These are phyloP conservation scores for Xylariaceae sp. DNA, from an alignment of 2,329 filamentous ascomycete species.

Conservation along the genomic window DNA sequence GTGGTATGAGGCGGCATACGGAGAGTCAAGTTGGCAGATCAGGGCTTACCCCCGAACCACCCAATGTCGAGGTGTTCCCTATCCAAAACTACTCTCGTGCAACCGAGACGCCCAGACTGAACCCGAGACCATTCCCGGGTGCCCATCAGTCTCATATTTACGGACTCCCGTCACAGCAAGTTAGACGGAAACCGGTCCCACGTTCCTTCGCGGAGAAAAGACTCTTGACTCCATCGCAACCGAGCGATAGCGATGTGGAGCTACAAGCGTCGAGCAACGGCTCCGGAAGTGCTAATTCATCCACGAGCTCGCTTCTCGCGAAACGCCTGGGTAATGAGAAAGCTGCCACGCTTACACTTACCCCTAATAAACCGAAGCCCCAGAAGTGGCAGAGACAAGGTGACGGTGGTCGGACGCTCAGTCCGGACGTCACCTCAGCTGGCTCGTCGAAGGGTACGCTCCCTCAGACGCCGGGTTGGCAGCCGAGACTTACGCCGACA, in stretches of 20 bases:
- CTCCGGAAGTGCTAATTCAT: constrained; percentile 28
- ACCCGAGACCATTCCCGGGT: neutral
- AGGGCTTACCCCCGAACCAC: constrained; percentile 27
- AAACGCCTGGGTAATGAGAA: constrained; percentile 48
- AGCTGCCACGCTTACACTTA: constrained; percentile 43
- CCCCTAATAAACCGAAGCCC: constrained; percentile 24
- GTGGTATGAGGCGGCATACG: constrained; percentile 13
- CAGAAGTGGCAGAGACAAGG: constrained; percentile 27
- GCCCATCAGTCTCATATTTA: constrained; percentile 3
- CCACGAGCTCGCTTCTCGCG: constrained; percentile 43
- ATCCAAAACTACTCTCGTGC: constrained; percentile 4
- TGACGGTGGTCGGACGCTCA: constrained; percentile 17
- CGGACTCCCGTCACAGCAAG: constrained; percentile 9
- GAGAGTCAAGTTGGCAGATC: constrained; percentile 22
- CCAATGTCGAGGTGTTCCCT: constrained; percentile 21
- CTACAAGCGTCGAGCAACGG: constrained; percentile 25
- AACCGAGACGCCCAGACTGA: neutral
- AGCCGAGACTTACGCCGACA: constrained; percentile 62
- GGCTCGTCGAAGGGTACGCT: constrained; percentile 27
- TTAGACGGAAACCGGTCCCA: constrained; percentile 11
- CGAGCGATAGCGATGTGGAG: constrained; percentile 20
- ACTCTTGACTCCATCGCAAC: constrained; percentile 19
- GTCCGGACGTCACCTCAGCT: constrained; percentile 20
- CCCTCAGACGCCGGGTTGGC: constrained; percentile 52
- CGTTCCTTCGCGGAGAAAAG: constrained; percentile 12